A percentile compares a stretch with the other conserved stretches of the same genome.
phyloP scores from a whole-genome alignment of 345 rosid genomes.

The Citrus reticulata region DNA sequence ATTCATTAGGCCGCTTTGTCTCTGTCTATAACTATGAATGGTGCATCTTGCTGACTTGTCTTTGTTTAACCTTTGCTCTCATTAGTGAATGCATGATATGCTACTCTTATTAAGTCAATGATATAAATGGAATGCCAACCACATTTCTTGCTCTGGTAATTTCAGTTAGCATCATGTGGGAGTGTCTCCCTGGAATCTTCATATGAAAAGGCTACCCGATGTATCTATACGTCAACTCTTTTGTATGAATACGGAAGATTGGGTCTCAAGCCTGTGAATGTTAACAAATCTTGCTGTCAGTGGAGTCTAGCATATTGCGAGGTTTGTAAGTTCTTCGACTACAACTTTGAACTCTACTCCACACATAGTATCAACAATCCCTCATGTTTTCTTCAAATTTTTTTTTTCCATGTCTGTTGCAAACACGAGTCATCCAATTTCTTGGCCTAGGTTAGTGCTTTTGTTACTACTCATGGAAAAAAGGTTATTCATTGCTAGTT shows the following conservation, averaged over 20 bases:
- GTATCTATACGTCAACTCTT: conserved; percentile 48
- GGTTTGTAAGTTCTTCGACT: conserved; percentile 21
- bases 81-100: neutral
- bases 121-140: neutral
- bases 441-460: neutral
- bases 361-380: neutral
- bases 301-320: conserved; percentile 47
- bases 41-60: neutral
- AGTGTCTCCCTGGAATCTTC: conserved; percentile 46
- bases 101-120: neutral
- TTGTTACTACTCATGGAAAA: no score
- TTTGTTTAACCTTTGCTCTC: neutral
- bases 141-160: neutral
- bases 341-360: neutral
- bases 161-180: conserved; percentile 50
- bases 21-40: neutral
- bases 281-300: conserved; percentile 28
- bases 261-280: conserved; percentile 27
- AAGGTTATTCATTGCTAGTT: neutral
- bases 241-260: conserved; percentile 39
- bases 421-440: neutral
- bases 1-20: neutral
- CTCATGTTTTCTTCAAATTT: neutral
- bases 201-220: conserved; percentile 47
- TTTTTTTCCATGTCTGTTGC: neutral